These are phyloP conservation scores for Decorospora gaudefroyi DNA, from an alignment of 2,329 filamentous ascomycete species.

Conservation along the genomic window DNA sequence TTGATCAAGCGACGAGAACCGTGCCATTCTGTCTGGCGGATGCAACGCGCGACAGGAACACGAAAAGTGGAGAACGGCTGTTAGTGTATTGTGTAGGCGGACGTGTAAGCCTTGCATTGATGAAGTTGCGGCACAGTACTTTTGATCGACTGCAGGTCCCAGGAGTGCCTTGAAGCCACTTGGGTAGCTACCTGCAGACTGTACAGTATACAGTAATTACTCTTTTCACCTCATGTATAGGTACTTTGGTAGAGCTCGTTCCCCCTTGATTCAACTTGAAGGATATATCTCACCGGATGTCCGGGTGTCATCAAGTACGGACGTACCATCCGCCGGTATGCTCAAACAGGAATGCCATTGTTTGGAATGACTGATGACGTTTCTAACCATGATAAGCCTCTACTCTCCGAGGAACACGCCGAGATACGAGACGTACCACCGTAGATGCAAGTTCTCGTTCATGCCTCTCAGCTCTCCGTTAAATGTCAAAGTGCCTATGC, in stretches of 20 bases:
- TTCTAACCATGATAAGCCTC: too few species aligned
- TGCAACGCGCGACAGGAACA: slow-evolving; percentile 6
- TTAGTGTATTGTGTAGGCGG: slow-evolving; percentile 7
- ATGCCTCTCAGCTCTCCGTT: slow-evolving; percentile 15
- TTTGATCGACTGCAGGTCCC: not conserved
- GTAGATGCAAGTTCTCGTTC: not conserved
- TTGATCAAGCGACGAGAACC: not conserved
- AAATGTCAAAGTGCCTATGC: slow-evolving; percentile 8
- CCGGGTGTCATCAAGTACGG: too few species aligned
- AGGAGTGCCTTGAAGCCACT: not conserved
- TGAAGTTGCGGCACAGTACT: not conserved
- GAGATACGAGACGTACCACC: not conserved
- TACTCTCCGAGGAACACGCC: not conserved
- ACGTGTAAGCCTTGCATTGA: slow-evolving; percentile 13
- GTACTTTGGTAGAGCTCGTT: too few species aligned
- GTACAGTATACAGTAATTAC: too few species aligned
- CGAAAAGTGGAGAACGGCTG: slow-evolving; percentile 11
- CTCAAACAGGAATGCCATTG: too few species aligned
- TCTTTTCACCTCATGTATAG: too few species aligned
- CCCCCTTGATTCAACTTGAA: too few species aligned
- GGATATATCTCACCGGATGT: too few species aligned
- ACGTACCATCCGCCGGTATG: too few species aligned
- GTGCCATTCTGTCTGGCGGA: slow-evolving; percentile 5
- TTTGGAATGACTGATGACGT: too few species aligned
- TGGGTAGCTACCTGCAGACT: slow-evolving; percentile 1